Evolutionary conservation across 352 stramenopile genomes (phyloP).

Genomic region (Phytophthora macrochlamydospora): DNA sequence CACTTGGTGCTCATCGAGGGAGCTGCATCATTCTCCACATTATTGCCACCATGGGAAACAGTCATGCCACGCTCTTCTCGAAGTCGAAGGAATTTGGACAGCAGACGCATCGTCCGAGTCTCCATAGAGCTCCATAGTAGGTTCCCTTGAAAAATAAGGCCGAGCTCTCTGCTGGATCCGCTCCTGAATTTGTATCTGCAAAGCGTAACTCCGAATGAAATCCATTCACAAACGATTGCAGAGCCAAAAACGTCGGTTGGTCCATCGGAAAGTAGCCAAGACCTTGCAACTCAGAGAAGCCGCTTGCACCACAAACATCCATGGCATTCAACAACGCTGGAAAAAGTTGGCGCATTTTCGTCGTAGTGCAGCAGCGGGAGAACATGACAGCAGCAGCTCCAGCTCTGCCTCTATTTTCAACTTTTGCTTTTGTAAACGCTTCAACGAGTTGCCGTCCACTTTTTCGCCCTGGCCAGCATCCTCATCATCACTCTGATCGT

Average conservation of each 20-base stretch:
- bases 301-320: constrained; percentile 36
- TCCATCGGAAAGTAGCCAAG: constrained; percentile 59
- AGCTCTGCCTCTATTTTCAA: constrained; percentile 31
- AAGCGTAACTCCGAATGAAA: constrained; percentile 33
- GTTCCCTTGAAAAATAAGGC: constrained; percentile 65
- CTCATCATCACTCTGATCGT: constrained; percentile 9
- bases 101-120: constrained; percentile 28
- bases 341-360: constrained; percentile 45
- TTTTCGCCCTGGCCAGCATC: background rate
- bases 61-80: constrained; percentile 67
- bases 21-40: constrained; percentile 1
- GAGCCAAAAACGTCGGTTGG: constrained; percentile 45
- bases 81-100: constrained; percentile 56
- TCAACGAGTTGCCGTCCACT: constrained; percentile 3
- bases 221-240: constrained; percentile 61
- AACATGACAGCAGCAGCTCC: constrained; percentile 30
- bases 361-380: constrained; percentile 35
- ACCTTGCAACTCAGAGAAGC: constrained; percentile 50
- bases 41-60: constrained; percentile 14
- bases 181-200: constrained; percentile 3
- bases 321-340: constrained; percentile 45
- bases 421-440: constrained; percentile 15
- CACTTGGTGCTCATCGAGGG: background rate
- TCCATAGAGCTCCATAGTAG: constrained; percentile 58
- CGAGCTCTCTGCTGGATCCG: constrained; percentile 16